Conservation (phyloP, 257 asterid species). For the Osmanthus fragrans region DNA sequence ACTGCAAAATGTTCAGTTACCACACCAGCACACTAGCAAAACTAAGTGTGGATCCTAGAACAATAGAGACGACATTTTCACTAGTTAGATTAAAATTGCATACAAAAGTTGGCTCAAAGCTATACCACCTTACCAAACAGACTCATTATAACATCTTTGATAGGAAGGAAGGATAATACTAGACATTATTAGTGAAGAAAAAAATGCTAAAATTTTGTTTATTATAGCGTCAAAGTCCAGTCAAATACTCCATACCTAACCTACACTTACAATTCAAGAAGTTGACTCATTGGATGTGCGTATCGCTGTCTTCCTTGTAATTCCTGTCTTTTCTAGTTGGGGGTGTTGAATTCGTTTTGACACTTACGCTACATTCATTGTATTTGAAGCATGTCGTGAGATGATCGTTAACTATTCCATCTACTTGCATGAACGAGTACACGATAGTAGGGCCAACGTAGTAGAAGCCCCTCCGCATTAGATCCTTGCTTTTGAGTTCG, state of each 20-base stretch:
- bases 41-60: background rate
- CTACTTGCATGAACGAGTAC: constrained; percentile 77
- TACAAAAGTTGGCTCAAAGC: background rate
- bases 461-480: constrained; percentile 51
- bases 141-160: background rate
- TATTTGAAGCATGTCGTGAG: constrained; percentile 65
- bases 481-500: constrained; percentile 37
- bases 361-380: constrained; percentile 39
- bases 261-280: constrained; percentile 12
- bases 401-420: constrained; percentile 74
- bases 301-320: constrained; percentile 12
- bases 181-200: background rate
- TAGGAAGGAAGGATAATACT: background rate
- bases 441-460: constrained; percentile 75
- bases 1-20: background rate
- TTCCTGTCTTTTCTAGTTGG: constrained; percentile 22
- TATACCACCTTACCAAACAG: background rate
- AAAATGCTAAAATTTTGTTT: background rate
- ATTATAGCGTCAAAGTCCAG: background rate
- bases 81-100: background rate
- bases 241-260: background rate
- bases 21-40: background rate
- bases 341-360: constrained; percentile 21
- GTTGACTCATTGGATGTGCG: constrained; percentile 12
- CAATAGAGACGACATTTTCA: background rate